phyloP scores from a whole-genome alignment of 2,329 filamentous ascomycete species.

The Ophiocordyceps camponoti-leonardi region DNA sequence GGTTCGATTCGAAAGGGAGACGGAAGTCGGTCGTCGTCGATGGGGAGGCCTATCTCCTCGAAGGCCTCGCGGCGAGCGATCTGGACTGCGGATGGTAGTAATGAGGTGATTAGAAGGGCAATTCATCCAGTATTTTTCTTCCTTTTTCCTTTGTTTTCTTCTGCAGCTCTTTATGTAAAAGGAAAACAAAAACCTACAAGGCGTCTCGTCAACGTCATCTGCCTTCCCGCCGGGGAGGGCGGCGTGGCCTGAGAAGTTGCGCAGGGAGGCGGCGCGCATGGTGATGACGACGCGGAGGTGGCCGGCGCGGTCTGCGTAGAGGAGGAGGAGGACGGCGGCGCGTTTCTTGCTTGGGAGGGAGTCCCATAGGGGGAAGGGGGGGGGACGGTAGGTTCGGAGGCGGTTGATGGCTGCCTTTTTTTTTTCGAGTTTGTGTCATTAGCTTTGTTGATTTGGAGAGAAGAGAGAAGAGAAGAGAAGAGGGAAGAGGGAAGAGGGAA shows the following conservation, averaged over 20 bases:
- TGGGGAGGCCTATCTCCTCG: conserved; percentile 83
- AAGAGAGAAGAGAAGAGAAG: background rate
- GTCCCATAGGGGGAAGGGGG: conserved; percentile 45
- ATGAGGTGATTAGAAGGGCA: too few relatives aligned
- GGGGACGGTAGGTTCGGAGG: conserved; percentile 41
- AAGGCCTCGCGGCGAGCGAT: conserved; percentile 79
- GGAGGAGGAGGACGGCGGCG: conserved; percentile 72
- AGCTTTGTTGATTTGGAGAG: background rate
- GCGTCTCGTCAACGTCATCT: conserved; percentile 38
- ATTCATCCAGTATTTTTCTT: too few relatives aligned
- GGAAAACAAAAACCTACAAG: conserved; percentile 30
- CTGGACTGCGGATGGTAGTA: too few relatives aligned
- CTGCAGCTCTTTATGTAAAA: too few relatives aligned
- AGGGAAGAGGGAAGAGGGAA: background rate
- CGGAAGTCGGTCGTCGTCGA: conserved; percentile 50
- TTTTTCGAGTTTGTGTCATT: background rate
- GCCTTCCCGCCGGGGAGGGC: conserved; percentile 71
- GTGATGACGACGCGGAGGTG: conserved; percentile 59
- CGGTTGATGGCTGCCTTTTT: conserved; percentile 39
- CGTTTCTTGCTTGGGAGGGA: conserved; percentile 45
- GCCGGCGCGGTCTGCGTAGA: conserved; percentile 71
- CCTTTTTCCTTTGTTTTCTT: too few relatives aligned
- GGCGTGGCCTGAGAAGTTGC: conserved; percentile 67
- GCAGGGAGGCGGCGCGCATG: conserved; percentile 45
- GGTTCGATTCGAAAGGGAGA: conserved; percentile 71